Conservation (phyloP, 371 early-diverging fungal genomes). For the Syncephalis plumigaleata region DNA sequence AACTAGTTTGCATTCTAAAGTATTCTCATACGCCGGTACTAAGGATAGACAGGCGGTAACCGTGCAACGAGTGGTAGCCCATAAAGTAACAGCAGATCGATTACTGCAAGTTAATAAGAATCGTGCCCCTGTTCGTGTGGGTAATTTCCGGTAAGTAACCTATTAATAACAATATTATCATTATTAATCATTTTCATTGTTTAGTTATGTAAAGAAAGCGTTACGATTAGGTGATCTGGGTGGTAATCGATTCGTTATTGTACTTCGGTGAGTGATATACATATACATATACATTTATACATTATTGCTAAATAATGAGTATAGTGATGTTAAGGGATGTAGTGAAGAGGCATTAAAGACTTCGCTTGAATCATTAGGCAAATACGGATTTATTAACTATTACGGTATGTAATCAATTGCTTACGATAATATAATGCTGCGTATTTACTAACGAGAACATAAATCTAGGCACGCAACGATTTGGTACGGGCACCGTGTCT, state of each 20-base stretch:
- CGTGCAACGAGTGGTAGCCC: slow-evolving; percentile 70
- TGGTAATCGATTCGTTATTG: slow-evolving; percentile 70
- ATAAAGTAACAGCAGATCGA: slow-evolving; percentile 33
- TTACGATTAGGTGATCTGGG: slow-evolving; percentile 65
- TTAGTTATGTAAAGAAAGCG: slow-evolving; percentile 32
- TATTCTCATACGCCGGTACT: slow-evolving; percentile 88
- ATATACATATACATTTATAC: neutral
- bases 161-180: neutral
- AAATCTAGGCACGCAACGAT: slow-evolving; percentile 68
- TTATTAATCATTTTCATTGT: neutral
- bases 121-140: slow-evolving; percentile 45
- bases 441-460: neutral
- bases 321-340: slow-evolving; percentile 12
- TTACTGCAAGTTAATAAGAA: slow-evolving; percentile 30
- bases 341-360: slow-evolving; percentile 3
- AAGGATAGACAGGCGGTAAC: slow-evolving; percentile 97
- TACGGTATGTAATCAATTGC: slow-evolving; percentile 61
- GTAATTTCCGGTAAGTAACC: slow-evolving; percentile 45
- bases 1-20: too few relatives aligned
- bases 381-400: slow-evolving; percentile 90
- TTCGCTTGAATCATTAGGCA: neutral
- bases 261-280: neutral
- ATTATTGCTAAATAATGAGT: slow-evolving; percentile 1
- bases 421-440: neutral
- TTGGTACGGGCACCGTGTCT: slow-evolving; percentile 73